Conservation (phyloP, 805 yeast species). For the Zygosaccharomyces rouxii region DNA sequence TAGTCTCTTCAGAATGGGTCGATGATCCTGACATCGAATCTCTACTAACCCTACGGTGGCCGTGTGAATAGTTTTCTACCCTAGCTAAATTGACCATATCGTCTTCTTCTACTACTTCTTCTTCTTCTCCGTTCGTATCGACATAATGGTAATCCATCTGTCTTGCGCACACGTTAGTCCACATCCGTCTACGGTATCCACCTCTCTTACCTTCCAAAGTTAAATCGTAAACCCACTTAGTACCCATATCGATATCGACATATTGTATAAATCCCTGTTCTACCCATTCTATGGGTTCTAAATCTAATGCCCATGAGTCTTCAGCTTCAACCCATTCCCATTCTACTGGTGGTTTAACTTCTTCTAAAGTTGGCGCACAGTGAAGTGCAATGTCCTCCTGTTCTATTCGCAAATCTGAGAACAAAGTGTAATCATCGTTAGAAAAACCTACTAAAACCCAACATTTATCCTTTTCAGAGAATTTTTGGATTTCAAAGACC, state of each 20-base stretch:
- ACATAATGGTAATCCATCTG: slow-evolving; percentile 14
- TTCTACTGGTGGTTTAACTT: slow-evolving; percentile 52
- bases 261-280: slow-evolving; percentile 46
- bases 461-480: slow-evolving; percentile 44
- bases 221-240: slow-evolving; percentile 82
- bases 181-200: slow-evolving; percentile 57
- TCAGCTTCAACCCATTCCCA: slow-evolving; percentile 47
- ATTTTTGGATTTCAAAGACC: slow-evolving; percentile 62
- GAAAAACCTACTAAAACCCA: slow-evolving; percentile 66
- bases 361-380: slow-evolving; percentile 25
- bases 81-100: slow-evolving; percentile 19
- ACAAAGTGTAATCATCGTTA: slow-evolving; percentile 48
- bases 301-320: slow-evolving; percentile 64
- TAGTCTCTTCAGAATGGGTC: slow-evolving; percentile 7
- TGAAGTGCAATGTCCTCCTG: slow-evolving; percentile 20
- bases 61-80: slow-evolving; percentile 11
- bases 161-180: slow-evolving; percentile 47
- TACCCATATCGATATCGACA: slow-evolving; percentile 62
- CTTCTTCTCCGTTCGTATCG: slow-evolving; percentile 4
- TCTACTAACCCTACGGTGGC: slow-evolving; percentile 23
- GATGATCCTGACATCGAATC: slow-evolving; percentile 24
- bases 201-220: slow-evolving; percentile 32
- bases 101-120: slow-evolving; percentile 13
- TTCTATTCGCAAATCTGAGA: slow-evolving; percentile 40
- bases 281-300: slow-evolving; percentile 64